These are phyloP conservation scores for Stagonosporopsis rhizophila DNA, from an alignment of 2,329 filamentous ascomycete species.

Conservation along the genomic window DNA sequence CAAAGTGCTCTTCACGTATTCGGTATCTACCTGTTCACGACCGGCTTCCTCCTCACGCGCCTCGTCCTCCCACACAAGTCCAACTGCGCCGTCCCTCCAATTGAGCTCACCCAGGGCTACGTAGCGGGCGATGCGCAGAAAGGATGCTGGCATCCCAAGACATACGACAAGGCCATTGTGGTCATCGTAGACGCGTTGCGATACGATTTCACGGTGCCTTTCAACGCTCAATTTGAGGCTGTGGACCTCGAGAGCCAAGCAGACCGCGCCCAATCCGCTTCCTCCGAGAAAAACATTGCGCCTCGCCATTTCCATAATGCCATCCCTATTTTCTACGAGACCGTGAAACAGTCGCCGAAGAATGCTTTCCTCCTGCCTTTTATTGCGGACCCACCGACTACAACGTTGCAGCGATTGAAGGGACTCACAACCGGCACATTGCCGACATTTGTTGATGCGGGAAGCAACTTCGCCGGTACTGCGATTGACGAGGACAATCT, in stretches of 20 bases:
- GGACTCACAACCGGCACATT: conserved; percentile 93
- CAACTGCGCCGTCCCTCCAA: conserved; percentile 77
- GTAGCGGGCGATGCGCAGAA: conserved; percentile 54
- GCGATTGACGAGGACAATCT: conserved; percentile 93
- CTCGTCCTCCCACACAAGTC: conserved; percentile 79
- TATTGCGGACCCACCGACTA: conserved; percentile 94
- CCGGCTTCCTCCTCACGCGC: conserved; percentile 90
- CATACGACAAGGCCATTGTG: conserved; percentile 89
- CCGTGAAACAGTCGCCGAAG: conserved; percentile 72
- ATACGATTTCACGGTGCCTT: conserved; percentile 95
- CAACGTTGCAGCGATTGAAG: conserved; percentile 90
- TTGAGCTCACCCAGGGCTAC: conserved; percentile 54
- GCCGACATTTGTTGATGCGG: conserved; percentile 91
- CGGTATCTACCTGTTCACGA: conserved; percentile 91
- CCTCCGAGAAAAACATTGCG: conserved; percentile 26
- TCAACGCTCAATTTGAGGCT: conserved; percentile 61
- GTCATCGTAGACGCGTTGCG: conserved; percentile 91
- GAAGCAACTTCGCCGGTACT: conserved; percentile 93
- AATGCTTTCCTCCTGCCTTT: conserved; percentile 93
- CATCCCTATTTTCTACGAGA: conserved; percentile 85
- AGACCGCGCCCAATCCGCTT: conserved; percentile 13
- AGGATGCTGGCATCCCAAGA: conserved; percentile 96
- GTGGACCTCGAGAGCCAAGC: conserved; percentile 26
- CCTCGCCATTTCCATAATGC: conserved; percentile 82
- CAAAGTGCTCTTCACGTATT: conserved; percentile 73